Percentiles rank a stretch among this genome's conserved stretches.
phyloP scores from a whole-genome alignment of 78 protist genomes.

The Guillardia theta region DNA sequence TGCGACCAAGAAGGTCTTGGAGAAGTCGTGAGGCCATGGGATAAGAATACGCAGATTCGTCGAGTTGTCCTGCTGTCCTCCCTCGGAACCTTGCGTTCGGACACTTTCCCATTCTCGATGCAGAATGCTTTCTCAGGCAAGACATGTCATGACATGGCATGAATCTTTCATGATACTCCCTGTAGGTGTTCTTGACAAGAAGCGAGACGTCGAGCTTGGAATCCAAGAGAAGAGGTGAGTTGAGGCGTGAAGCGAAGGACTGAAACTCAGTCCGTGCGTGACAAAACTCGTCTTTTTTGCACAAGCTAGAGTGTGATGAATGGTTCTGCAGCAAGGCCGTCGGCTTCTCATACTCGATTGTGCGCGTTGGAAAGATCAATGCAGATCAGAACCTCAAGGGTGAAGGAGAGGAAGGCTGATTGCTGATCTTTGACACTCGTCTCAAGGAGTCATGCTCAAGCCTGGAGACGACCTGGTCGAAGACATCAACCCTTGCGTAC shows the following conservation, averaged over 20 bases:
- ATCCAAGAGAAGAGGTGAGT: not conserved
- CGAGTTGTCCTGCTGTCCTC: not conserved
- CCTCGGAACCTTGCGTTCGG: not conserved
- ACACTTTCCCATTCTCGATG: not conserved
- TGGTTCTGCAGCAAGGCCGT: not conserved
- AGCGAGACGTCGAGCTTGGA: not conserved
- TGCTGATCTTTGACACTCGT: too few relatives aligned
- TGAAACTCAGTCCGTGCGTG: not conserved
- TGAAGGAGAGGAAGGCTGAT: too few relatives aligned
- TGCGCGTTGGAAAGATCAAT: not conserved
- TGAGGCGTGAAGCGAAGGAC: not conserved
- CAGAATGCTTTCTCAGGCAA: not conserved
- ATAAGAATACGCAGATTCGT: not conserved
- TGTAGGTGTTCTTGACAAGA: constrained; percentile 5
- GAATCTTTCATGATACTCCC: not conserved
- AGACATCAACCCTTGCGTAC: too few relatives aligned
- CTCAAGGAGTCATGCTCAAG: too few relatives aligned
- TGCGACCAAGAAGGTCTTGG: not conserved
- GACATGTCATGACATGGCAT: not conserved
- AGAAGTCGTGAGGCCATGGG: not conserved
- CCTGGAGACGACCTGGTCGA: too few relatives aligned
- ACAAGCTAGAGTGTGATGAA: too few relatives aligned
- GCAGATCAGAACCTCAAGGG: too few relatives aligned
- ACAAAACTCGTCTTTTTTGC: too few relatives aligned
- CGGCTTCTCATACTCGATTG: not conserved